Percentiles rank a stretch among this genome's conserved stretches.
Evolutionary conservation across 2,329 filamentous ascomycete genomes (phyloP).

Genomic region (Calonectria hongkongensis): DNA sequence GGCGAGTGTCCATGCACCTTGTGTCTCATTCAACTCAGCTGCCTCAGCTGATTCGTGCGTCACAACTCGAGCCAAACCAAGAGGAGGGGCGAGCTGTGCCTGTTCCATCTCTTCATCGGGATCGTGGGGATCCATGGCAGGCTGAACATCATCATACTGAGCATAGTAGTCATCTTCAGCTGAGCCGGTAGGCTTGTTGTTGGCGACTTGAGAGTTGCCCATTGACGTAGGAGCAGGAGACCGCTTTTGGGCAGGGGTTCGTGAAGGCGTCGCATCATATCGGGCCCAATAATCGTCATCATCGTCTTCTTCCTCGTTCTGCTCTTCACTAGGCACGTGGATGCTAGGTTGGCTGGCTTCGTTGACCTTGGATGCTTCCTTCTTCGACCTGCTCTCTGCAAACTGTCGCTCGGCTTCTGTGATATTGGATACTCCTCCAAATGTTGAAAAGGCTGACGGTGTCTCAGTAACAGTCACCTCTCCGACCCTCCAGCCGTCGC

Average conservation of each 20-base stretch:
- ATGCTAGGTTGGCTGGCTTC: constrained; percentile 36
- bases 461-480: constrained; percentile 79
- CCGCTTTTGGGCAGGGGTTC: constrained; percentile 76
- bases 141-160: constrained; percentile 86
- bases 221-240: constrained; percentile 75
- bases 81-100: constrained; percentile 60
- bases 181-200: constrained; percentile 57
- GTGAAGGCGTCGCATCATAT: constrained; percentile 82
- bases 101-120: constrained; percentile 78
- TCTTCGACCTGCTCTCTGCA: constrained; percentile 57
- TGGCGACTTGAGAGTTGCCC: constrained; percentile 50
- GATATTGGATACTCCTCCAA: constrained; percentile 71
- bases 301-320: constrained; percentile 76
- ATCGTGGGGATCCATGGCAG: constrained; percentile 87
- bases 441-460: constrained; percentile 72
- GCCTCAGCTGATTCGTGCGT: constrained; percentile 45
- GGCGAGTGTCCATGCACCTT: constrained; percentile 65
- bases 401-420: constrained; percentile 77
- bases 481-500: constrained; percentile 82
- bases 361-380: constrained; percentile 44
- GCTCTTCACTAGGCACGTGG: constrained; percentile 42
- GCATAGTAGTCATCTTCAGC: constrained; percentile 84
- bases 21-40: constrained; percentile 53
- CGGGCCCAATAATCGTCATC: constrained; percentile 88
- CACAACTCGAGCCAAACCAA: constrained; percentile 47